Evolutionary conservation across 2,329 filamentous ascomycete species (phyloP).

Genomic region (Talaromyces marneffei): DNA sequence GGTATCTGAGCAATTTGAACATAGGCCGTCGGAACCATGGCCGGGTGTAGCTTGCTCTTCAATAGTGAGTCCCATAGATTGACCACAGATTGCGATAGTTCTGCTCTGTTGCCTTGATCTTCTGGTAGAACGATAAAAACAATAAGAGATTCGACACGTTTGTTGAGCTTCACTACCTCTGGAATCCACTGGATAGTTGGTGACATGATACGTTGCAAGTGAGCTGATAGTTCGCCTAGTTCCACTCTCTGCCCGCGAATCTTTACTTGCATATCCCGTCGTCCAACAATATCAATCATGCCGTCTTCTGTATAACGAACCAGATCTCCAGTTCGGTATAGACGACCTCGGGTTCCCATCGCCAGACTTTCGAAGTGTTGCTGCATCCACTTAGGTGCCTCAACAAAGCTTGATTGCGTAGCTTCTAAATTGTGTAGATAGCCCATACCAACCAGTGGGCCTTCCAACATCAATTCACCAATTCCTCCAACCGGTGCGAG

Average conservation of each 20-base stretch:
- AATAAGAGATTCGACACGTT: background rate
- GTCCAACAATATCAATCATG: conserved; percentile 27
- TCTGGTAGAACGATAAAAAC: background rate
- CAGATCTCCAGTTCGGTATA: conserved; percentile 32
- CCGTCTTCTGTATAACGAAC: conserved; percentile 34
- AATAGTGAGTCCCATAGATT: background rate
- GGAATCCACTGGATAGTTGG: background rate
- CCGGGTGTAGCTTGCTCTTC: background rate
- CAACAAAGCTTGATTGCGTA: conserved; percentile 31
- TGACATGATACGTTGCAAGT: conserved; percentile 15
- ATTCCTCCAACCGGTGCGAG: conserved; percentile 34
- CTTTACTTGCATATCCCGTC: conserved; percentile 36
- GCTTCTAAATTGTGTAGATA: conserved; percentile 40
- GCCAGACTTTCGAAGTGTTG: conserved; percentile 7
- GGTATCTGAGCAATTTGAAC: background rate
- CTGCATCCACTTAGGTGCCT: conserved; percentile 34
- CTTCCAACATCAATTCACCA: conserved; percentile 39
- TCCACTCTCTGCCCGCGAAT: conserved; percentile 39
- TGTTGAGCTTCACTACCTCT: background rate
- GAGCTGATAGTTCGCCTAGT: conserved; percentile 35
- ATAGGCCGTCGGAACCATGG: conserved; percentile 1
- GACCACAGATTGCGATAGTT: background rate
- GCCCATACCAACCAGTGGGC: conserved; percentile 34
- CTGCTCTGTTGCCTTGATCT: background rate
- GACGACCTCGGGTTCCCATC: conserved; percentile 22